Percentiles rank a stretch among this genome's conserved stretches.
Conservation (phyloP, 495 filamentous ascomycete genomes). For the Diplogelasinospora grovesii region DNA sequence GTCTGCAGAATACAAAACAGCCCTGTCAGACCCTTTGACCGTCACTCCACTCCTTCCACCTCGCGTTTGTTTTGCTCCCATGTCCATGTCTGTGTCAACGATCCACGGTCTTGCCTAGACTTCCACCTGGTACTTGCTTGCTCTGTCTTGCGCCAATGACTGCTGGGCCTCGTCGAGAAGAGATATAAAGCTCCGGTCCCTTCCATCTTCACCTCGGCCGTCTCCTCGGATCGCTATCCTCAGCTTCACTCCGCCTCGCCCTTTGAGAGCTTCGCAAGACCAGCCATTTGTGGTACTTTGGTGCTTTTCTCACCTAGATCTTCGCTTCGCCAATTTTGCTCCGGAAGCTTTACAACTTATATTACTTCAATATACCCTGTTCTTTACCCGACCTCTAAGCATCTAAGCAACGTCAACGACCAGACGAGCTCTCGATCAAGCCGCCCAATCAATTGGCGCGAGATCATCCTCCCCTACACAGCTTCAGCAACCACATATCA, state of each 20-base stretch:
- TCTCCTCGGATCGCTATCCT: slow-evolving; percentile 3
- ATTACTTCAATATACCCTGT: background rate
- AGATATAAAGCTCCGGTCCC: slow-evolving; percentile 12
- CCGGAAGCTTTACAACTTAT: slow-evolving; percentile 14
- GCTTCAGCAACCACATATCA: background rate
- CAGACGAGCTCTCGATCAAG: too few species aligned
- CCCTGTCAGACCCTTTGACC: slow-evolving; percentile 19
- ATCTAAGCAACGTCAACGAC: too few species aligned
- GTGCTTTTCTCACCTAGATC: slow-evolving; percentile 1
- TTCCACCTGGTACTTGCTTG: background rate
- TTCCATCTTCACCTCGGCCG: slow-evolving; percentile 1
- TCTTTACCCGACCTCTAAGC: background rate
- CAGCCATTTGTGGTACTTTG: slow-evolving; percentile 3
- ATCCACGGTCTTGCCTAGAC: background rate
- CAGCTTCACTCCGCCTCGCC: slow-evolving; percentile 3
- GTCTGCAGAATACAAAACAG: slow-evolving; percentile 18
- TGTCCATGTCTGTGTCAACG: slow-evolving; percentile 7
- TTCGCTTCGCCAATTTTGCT: slow-evolving; percentile 9
- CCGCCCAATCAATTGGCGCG: too few species aligned
- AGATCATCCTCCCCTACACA: too few species aligned
- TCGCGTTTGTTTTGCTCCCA: slow-evolving; percentile 5
- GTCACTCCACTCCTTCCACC: slow-evolving; percentile 4
- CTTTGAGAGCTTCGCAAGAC: background rate
- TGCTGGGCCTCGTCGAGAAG: slow-evolving; percentile 1
- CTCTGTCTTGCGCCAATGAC: background rate